Base-by-base conservation (phyloP, 1,139 yeast species). In the Lodderomyces metapsilosis region DNA sequence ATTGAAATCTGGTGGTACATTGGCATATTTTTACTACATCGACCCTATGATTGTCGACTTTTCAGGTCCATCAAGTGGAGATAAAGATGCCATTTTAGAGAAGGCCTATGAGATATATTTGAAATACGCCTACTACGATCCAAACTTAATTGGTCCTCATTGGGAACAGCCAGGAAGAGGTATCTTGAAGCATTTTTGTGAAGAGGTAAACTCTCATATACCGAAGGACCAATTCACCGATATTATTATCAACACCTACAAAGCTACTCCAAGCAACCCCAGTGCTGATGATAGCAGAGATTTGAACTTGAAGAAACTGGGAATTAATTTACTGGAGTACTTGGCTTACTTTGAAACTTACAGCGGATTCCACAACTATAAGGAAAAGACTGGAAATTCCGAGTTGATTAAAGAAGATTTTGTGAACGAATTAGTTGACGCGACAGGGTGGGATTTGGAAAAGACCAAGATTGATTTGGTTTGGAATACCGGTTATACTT, bases 101-200 rank as follows among this genome's bases (percentile, higher is more conserved):
- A 52, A 44, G 38, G 65, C 66, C 2, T 46, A 50, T 24, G 51
- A 57, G 10, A 47, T 66, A 20, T 69, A 70, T 50, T 40, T 48
- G 43, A 59, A 65, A 41, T 68, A 61, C 43, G 62, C 59, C n/a
- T 71, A 71, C 45, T 61, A 62, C 18, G 71, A 69, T 43, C 62
- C 66, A 1, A 41, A 50, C n/a, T 54, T 46, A 18, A 53, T 71
- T 15, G 77, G 78, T 0, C 72, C 72, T 1, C 58, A 64, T 47
- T 70, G 76, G 75, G 74, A 70, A 47, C 71, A 68, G 43, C 78
- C 78, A 1, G 78, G 78, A 3, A 52, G 76, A 39, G 38, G 45
- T 9, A 63, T 68, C 24, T 51, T 71, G 40, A 60, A 59, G 43
- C 44, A 64, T 34, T 51, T 47, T 41, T 62, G 62, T 44, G 46